phyloP scores from a whole-genome alignment of 352 stramenopile genomes.

The Poterioochromonas sp. region DNA sequence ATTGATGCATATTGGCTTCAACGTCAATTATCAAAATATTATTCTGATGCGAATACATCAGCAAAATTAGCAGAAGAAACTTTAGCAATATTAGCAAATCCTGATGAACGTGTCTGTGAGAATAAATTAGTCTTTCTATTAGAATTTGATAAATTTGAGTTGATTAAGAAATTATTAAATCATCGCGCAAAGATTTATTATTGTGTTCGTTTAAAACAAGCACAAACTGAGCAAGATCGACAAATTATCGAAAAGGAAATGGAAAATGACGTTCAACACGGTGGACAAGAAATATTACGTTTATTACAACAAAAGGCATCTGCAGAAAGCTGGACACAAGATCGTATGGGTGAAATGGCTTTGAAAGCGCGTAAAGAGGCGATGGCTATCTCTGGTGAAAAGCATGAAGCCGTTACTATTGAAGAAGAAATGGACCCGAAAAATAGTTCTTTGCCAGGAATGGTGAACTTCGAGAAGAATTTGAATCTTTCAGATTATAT shows the following conservation, averaged over 20 bases:
- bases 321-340: constrained; percentile 85
- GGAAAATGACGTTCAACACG: constrained; percentile 62
- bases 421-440: constrained; percentile 23
- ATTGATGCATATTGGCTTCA: constrained; percentile 98
- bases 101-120: constrained; percentile 74
- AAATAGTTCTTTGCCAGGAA: neutral
- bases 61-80: constrained; percentile 82
- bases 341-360: constrained; percentile 71
- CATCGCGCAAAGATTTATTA: constrained; percentile 92
- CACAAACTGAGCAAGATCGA: constrained; percentile 78
- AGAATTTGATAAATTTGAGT: constrained; percentile 97
- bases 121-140: constrained; percentile 92
- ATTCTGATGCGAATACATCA: constrained; percentile 85
- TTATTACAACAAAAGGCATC: constrained; percentile 72
- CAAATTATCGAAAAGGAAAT: constrained; percentile 78
- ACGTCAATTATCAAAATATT: constrained; percentile 84
- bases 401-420: neutral
- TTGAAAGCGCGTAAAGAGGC: constrained; percentile 56
- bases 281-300: constrained; percentile 71
- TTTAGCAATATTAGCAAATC: constrained; percentile 50
- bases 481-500: constrained; percentile 87
- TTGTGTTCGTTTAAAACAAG: constrained; percentile 91
- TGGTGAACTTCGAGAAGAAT: constrained; percentile 52
- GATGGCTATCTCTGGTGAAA: constrained; percentile 35
- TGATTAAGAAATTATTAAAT: constrained; percentile 92